Evolutionary conservation across 2,329 filamentous ascomycete species (phyloP).

Genomic region (Diaporthe ampelina): DNA sequence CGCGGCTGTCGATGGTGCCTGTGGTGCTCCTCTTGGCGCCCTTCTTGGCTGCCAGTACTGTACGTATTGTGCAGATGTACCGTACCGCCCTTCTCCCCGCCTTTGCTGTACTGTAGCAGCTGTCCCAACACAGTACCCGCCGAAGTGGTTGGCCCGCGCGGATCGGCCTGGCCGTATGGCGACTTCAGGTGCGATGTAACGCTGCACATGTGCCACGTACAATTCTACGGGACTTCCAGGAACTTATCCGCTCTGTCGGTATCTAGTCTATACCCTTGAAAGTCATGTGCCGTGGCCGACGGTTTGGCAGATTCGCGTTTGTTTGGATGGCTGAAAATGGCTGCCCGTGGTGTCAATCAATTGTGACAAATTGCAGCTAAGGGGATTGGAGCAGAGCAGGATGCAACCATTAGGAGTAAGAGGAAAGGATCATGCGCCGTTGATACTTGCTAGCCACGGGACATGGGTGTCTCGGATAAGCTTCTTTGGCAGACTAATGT

Average conservation of each 20-base stretch:
- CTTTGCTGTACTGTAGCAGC: too few relatives aligned
- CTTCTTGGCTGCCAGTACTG: not conserved
- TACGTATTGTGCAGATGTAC: not conserved
- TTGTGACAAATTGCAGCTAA: not conserved
- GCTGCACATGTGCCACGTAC: not conserved
- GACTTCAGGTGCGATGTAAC: slow-evolving; percentile 13
- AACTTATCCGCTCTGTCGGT: slow-evolving; percentile 18
- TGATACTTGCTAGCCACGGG: not conserved
- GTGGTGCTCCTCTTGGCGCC: not conserved
- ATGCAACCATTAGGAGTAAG: slow-evolving; percentile 4
- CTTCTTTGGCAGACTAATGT: not conserved
- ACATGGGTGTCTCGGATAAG: not conserved
- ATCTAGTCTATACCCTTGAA: not conserved
- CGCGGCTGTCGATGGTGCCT: slow-evolving; percentile 9
- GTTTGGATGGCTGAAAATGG: not conserved
- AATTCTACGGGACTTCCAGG: not conserved
- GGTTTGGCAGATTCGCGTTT: not conserved
- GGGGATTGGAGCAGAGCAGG: not conserved
- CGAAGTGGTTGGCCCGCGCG: not conserved
- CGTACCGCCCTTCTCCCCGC: not conserved
- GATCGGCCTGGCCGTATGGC: slow-evolving; percentile 17
- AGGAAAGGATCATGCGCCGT: not conserved
- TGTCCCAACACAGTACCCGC: not conserved
- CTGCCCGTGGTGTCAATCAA: not conserved
- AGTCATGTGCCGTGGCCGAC: too few relatives aligned